Percentiles rank a stretch among this genome's conserved stretches.
phyloP scores from a whole-genome alignment of 768 basidiomycete genomes.

The Suillus cothurnatus region DNA sequence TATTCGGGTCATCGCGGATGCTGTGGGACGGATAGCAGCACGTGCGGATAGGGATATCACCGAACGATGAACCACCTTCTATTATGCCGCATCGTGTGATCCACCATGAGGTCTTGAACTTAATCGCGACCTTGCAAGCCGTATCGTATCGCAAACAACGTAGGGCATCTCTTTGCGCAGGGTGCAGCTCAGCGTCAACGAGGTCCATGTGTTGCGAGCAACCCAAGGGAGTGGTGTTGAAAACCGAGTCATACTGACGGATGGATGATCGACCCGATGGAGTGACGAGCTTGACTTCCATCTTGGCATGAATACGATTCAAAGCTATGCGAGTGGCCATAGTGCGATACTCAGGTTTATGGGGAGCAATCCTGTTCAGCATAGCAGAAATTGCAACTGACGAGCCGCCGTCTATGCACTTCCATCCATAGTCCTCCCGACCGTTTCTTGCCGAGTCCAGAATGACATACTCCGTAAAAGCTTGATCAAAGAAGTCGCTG shows the following conservation, averaged over 20 bases:
- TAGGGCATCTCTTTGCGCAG: background rate
- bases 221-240: background rate
- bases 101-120: constrained; percentile 6
- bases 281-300: background rate
- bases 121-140: background rate
- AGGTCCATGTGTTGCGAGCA: constrained; percentile 1
- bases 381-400: constrained; percentile 1
- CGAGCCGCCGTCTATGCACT: constrained; percentile 1
- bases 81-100: background rate
- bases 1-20: background rate
- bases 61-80: background rate
- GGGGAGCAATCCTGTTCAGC: constrained; percentile 1
- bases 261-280: background rate
- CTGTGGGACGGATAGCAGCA: background rate
- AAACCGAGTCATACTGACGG: constrained; percentile 1
- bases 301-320: background rate
- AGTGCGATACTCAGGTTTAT: background rate
- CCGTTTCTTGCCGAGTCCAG: background rate
- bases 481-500: background rate
- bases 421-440: background rate
- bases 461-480: background rate
- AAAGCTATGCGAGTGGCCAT: background rate
- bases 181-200: background rate
- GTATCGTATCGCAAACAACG: constrained; percentile 4
- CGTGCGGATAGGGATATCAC: background rate